phyloP scores from a whole-genome alignment of 2,329 filamentous ascomycete genomes.

The Claviceps monticola region DNA sequence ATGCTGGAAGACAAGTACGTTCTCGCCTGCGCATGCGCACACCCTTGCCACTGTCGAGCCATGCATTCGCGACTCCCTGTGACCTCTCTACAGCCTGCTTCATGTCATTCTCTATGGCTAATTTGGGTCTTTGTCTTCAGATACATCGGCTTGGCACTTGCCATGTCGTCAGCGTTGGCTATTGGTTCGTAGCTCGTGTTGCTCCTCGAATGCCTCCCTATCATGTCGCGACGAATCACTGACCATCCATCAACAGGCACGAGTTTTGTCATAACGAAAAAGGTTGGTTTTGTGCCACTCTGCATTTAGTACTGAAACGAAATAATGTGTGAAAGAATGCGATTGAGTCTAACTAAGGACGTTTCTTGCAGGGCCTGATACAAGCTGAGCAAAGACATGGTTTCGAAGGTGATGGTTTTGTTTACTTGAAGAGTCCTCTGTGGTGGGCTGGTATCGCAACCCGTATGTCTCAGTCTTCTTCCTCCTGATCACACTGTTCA shows the following conservation, averaged over 20 bases:
- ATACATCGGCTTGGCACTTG: constrained; percentile 63
- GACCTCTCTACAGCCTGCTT: not conserved
- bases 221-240: constrained; percentile 5
- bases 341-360: not conserved
- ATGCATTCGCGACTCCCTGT: not conserved
- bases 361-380: constrained; percentile 57
- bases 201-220: too few species aligned
- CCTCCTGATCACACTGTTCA: not conserved
- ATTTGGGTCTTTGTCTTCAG: constrained; percentile 26
- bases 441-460: constrained; percentile 96
- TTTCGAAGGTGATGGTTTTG: constrained; percentile 91
- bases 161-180: constrained; percentile 60
- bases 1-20: constrained; percentile 28
- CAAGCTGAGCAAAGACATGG: constrained; percentile 84
- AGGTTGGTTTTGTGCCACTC: constrained; percentile 37
- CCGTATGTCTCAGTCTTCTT: constrained; percentile 38
- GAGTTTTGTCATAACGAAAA: constrained; percentile 98
- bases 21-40: not conserved
- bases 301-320: not conserved
- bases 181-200: constrained; percentile 46
- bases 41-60: not conserved
- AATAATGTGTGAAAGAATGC: not conserved
- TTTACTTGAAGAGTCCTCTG: constrained; percentile 84
- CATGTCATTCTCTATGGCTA: not conserved
- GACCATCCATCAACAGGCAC: constrained; percentile 44